Base-by-base conservation (phyloP, 768 basidiomycete genomes). In the Russula sp. region DNA sequence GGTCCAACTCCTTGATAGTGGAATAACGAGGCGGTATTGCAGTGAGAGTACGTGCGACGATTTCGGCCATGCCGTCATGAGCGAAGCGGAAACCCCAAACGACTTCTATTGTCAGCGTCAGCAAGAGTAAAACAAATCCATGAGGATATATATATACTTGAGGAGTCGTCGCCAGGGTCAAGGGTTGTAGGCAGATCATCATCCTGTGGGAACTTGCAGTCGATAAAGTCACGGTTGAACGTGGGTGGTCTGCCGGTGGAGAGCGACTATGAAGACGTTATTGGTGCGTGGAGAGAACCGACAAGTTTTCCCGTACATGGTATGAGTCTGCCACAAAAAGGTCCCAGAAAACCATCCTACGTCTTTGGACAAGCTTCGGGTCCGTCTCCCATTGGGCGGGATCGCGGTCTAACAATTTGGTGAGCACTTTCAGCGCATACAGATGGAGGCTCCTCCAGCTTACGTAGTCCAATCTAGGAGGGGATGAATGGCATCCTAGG, bases 321-420 rank as follows among this genome's bases (percentile, higher is more conserved):
- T 85, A 90, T 4, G 80, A 75, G 66, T 90, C 88, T 0, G 84
- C 83, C 20, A 85, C 77, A 65, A 88, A 90, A 10, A 89, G 75
- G 68, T 90, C 86, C 88, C 88, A 91, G 73, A 91, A 90, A 10
- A 88, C 73, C 36, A 84, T 74, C 3, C 87, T 80, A 9, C 88
- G 79, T 34, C 87, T 75, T 63, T 86, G 79, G 0, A 89, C 83
- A 66, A 83, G 79, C 69, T 82, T 2, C 76, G 64, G 64, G 32
- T 62, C 39, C 2, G 43, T 29, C 48, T 62, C 80, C 86, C 86
- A 88, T 58, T 82, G 73, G 14, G 77, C 77, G 61, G 83, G 84
- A 65, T 88, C 86, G 50, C 87, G 82, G 69, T 87, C 86, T 84
- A 48, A 29, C 34, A 42, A 13, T 34, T 68, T 61, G 46, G 53